A percentile compares a stretch with the other conserved stretches of the same genome.
Conservation (phyloP, 306 rosid species). For the Cyclanthera cordifolia region DNA sequence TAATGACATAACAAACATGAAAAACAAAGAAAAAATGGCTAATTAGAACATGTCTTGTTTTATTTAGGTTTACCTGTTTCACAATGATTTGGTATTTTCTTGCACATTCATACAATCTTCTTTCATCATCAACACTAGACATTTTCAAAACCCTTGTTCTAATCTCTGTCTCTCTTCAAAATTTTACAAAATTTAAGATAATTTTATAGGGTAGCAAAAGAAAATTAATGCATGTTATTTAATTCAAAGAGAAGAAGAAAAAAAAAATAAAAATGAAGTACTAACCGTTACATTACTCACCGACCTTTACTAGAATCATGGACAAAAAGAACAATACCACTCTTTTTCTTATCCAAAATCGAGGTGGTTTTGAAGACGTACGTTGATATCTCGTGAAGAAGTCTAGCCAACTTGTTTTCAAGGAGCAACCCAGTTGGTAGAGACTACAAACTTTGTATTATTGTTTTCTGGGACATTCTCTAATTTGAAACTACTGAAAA, state of each 20-base stretch:
- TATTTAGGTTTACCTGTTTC: conserved; percentile 17
- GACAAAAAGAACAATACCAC: background rate
- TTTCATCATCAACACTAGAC: conserved; percentile 30
- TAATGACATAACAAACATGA: background rate
- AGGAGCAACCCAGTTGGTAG: too few relatives aligned
- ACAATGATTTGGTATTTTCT: conserved; percentile 23
- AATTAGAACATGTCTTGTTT: too few relatives aligned
- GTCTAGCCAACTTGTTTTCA: too few relatives aligned
- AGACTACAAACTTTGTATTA: too few relatives aligned
- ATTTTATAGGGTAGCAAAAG: background rate
- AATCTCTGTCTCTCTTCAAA: background rate
- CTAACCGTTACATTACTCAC: background rate
- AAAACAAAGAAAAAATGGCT: background rate
- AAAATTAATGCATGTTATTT: background rate
- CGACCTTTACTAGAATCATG: background rate
- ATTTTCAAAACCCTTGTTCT: conserved; percentile 14
- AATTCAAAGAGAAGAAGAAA: too few relatives aligned
- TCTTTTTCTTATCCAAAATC: background rate
- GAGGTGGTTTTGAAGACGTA: background rate
- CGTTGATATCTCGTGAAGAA: background rate
- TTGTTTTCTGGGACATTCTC: too few relatives aligned
- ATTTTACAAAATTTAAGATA: background rate
- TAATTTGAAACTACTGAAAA: too few relatives aligned
- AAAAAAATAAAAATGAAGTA: background rate
- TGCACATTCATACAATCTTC: conserved; percentile 22